These are phyloP conservation scores for Blastocystis sp. DNA, from an alignment of 352 stramenopile species.

Conservation along the genomic window DNA sequence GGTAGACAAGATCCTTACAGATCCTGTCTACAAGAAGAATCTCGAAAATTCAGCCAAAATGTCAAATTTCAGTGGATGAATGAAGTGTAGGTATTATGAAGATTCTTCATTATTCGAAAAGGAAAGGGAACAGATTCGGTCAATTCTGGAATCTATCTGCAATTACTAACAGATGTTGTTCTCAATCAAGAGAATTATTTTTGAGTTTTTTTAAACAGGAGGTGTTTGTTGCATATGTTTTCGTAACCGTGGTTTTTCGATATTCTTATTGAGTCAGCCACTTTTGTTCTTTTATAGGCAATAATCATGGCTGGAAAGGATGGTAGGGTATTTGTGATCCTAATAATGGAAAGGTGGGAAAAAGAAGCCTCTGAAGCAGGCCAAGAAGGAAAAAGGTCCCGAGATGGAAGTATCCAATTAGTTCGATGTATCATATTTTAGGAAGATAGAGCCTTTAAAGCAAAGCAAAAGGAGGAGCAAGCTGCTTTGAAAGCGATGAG, in stretches of 20 bases:
- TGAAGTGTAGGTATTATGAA: not conserved
- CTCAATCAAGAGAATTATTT: too few relatives aligned
- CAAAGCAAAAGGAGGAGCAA: constrained; percentile 62
- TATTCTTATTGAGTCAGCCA: too few relatives aligned
- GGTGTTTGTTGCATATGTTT: not conserved
- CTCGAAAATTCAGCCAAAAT: not conserved
- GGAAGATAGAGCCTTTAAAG: constrained; percentile 58
- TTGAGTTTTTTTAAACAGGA: too few relatives aligned
- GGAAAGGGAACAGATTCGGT: not conserved
- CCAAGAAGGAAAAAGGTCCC: constrained; percentile 46
- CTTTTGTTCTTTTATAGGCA: not conserved
- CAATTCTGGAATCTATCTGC: not conserved
- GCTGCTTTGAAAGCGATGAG: constrained; percentile 62
- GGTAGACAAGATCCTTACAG: not conserved
- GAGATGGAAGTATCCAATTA: constrained; percentile 23
- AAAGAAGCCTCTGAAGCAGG: constrained; percentile 62
- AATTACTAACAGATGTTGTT: too few relatives aligned
- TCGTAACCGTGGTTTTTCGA: too few relatives aligned
- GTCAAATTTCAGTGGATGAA: too few relatives aligned
- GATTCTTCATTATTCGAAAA: not conserved
- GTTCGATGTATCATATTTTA: not conserved
- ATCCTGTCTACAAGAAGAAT: not conserved
- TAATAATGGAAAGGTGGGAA: constrained; percentile 39
- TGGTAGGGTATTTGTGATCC: not conserved
- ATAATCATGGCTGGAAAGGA: constrained; percentile 60